phyloP scores from a whole-genome alignment of 1,139 yeast species.

The Yamadazyma sp. region DNA sequence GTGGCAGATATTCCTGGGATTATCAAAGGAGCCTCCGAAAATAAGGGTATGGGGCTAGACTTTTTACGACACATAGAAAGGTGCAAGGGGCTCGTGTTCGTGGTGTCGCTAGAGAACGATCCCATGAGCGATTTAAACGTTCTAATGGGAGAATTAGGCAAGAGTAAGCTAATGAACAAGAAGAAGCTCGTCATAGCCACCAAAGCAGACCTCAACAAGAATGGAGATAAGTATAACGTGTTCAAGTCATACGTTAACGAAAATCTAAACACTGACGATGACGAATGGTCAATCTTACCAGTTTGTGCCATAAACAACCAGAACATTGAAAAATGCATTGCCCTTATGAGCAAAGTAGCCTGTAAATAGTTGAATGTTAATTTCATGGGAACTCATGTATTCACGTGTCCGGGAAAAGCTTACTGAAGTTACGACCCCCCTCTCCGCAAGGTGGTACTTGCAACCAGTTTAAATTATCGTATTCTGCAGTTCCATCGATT shows the following conservation, averaged over 20 bases:
- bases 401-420: slow-evolving; percentile 27
- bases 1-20: slow-evolving; percentile 98
- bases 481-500: slow-evolving; percentile 61
- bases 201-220: slow-evolving; percentile 74
- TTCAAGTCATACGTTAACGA: slow-evolving; percentile 45
- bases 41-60: slow-evolving; percentile 92
- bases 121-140: slow-evolving; percentile 65
- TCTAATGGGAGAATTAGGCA: slow-evolving; percentile 71
- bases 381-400: background rate
- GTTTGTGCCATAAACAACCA: slow-evolving; percentile 77
- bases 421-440: slow-evolving; percentile 63
- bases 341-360: slow-evolving; percentile 69
- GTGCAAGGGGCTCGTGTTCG: slow-evolving; percentile 86
- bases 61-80: slow-evolving; percentile 90
- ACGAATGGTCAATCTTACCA: slow-evolving; percentile 72
- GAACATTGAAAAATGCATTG: slow-evolving; percentile 68
- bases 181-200: slow-evolving; percentile 79
- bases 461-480: slow-evolving; percentile 71
- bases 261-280: slow-evolving; percentile 15
- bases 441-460: slow-evolving; percentile 63
- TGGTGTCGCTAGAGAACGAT: slow-evolving; percentile 67
- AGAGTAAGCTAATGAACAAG: slow-evolving; percentile 55
- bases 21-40: slow-evolving; percentile 78
- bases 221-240: slow-evolving; percentile 42
- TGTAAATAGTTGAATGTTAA: slow-evolving; percentile 3